A percentile compares a stretch with the other conserved stretches of the same genome.
Evolutionary conservation across 768 basidiomycete genomes (phyloP).

Genomic region (Austroboletus eburneus): DNA sequence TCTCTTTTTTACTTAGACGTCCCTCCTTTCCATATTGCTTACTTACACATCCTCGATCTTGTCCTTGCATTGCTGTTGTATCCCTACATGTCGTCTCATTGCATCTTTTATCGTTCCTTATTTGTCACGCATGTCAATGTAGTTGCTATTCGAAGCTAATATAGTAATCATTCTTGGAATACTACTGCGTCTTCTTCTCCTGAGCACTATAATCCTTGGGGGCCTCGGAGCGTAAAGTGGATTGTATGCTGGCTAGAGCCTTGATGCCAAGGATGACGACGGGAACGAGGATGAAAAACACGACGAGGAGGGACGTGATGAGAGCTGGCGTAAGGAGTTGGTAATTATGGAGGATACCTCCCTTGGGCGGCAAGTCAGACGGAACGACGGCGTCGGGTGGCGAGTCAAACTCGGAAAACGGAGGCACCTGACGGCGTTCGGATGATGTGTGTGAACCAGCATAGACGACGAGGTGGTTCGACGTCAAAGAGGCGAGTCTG

Average conservation of each 20-base stretch:
- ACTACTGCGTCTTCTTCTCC: slow-evolving; percentile 75
- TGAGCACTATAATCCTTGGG: slow-evolving; percentile 64
- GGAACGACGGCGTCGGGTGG: slow-evolving; percentile 16
- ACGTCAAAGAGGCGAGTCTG: slow-evolving; percentile 43
- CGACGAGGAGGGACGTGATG: slow-evolving; percentile 60
- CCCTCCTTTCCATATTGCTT: slow-evolving; percentile 7
- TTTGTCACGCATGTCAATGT: slow-evolving; percentile 12
- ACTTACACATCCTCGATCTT: slow-evolving; percentile 9
- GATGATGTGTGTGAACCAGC: slow-evolving; percentile 47
- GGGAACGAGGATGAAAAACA: slow-evolving; percentile 65
- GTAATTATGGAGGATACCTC: slow-evolving; percentile 67
- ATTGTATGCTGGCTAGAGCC: slow-evolving; percentile 72
- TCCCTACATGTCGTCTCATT: slow-evolving; percentile 24
- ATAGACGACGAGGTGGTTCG: slow-evolving; percentile 64
- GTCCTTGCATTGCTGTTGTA: slow-evolving; percentile 25
- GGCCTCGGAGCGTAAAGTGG: slow-evolving; percentile 55
- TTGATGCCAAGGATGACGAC: slow-evolving; percentile 58
- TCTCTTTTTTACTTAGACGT: slow-evolving; percentile 11
- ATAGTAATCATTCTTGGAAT: slow-evolving; percentile 16
- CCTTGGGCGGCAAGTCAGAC: slow-evolving; percentile 35
- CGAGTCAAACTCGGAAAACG: slow-evolving; percentile 28
- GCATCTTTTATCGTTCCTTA: slow-evolving; percentile 25
- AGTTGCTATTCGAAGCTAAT: slow-evolving; percentile 15
- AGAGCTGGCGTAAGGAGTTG: slow-evolving; percentile 76
- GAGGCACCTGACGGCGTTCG: slow-evolving; percentile 39